Conservation (phyloP, 495 filamentous ascomycete genomes). For the Endocarpon pusillum region DNA sequence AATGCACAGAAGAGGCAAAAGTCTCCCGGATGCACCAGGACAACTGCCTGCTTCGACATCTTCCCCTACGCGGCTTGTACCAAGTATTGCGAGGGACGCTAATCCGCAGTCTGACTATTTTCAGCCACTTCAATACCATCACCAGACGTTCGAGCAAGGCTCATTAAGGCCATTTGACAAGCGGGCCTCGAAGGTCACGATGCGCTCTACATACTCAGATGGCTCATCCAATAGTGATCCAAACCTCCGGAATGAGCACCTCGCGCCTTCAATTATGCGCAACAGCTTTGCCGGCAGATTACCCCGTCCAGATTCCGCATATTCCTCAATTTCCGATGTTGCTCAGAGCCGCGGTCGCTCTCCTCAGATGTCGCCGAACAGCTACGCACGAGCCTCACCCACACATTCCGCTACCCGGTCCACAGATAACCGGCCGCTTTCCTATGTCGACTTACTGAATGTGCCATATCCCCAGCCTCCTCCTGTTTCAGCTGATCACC, state of each 20-base stretch:
- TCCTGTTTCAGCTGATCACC: slow-evolving; percentile 48
- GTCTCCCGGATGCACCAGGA: too few species aligned
- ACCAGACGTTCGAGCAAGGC: slow-evolving; percentile 21
- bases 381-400: slow-evolving; percentile 38
- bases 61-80: too few species aligned
- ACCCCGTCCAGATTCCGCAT: slow-evolving; percentile 50
- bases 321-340: slow-evolving; percentile 53
- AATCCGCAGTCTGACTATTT: slow-evolving; percentile 25
- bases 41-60: too few species aligned
- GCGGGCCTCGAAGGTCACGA: slow-evolving; percentile 3
- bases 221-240: slow-evolving; percentile 3
- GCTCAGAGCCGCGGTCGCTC: slow-evolving; percentile 43
- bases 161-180: slow-evolving; percentile 2
- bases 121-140: slow-evolving; percentile 34
- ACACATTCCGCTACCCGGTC: slow-evolving; percentile 42
- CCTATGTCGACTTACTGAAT: slow-evolving; percentile 77
- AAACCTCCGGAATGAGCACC: slow-evolving; percentile 17
- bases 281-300: too few species aligned
- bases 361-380: slow-evolving; percentile 29
- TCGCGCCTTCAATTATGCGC: slow-evolving; percentile 36
- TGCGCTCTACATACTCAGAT: slow-evolving; percentile 9
- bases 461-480: slow-evolving; percentile 76
- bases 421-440: slow-evolving; percentile 58
- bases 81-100: too few species aligned
- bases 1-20: too few species aligned